Percentiles rank a stretch among this genome's conserved stretches.
Conservation (phyloP, 805 yeast species). For the Maudiozyma barnettii region DNA sequence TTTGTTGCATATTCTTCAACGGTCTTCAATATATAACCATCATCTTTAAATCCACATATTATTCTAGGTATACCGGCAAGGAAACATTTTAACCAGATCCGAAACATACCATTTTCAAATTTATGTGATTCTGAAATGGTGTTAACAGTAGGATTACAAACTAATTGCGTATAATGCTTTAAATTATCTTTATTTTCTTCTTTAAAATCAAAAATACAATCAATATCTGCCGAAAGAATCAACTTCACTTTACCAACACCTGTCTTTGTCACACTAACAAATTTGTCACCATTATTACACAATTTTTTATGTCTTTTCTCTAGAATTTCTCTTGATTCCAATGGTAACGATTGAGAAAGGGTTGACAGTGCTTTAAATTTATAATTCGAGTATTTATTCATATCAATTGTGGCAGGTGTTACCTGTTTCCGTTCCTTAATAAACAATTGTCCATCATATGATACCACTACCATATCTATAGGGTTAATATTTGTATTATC, state of each 20-base stretch:
- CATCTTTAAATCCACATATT: slow-evolving; percentile 81
- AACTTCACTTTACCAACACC: slow-evolving; percentile 69
- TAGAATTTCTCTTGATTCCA: slow-evolving; percentile 52
- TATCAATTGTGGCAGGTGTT: slow-evolving; percentile 14
- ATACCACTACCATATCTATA: slow-evolving; percentile 51
- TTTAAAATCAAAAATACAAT: slow-evolving; percentile 76
- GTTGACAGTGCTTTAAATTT: slow-evolving; percentile 80
- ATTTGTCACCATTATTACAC: slow-evolving; percentile 70
- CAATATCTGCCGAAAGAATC: slow-evolving; percentile 82
- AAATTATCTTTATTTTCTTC: slow-evolving; percentile 40
- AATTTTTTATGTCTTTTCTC: slow-evolving; percentile 52
- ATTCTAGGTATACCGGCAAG: slow-evolving; percentile 74
- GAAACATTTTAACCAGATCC: slow-evolving; percentile 91
- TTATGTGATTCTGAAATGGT: slow-evolving; percentile 47
- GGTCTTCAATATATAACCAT: slow-evolving; percentile 47
- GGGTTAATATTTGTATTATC: slow-evolving; percentile 43
- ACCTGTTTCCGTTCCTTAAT: slow-evolving; percentile 36
- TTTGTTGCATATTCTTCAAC: slow-evolving; percentile 73
- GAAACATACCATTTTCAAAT: slow-evolving; percentile 70
- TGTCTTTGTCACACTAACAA: slow-evolving; percentile 68
- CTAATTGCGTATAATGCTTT: slow-evolving; percentile 75
- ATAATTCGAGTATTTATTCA: slow-evolving; percentile 56
- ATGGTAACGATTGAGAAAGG: slow-evolving; percentile 64
- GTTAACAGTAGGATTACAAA: slow-evolving; percentile 53
- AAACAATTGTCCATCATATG: slow-evolving; percentile 68